phyloP scores from a whole-genome alignment of 2,329 filamentous ascomycete species.

The Fusarium robinianum region DNA sequence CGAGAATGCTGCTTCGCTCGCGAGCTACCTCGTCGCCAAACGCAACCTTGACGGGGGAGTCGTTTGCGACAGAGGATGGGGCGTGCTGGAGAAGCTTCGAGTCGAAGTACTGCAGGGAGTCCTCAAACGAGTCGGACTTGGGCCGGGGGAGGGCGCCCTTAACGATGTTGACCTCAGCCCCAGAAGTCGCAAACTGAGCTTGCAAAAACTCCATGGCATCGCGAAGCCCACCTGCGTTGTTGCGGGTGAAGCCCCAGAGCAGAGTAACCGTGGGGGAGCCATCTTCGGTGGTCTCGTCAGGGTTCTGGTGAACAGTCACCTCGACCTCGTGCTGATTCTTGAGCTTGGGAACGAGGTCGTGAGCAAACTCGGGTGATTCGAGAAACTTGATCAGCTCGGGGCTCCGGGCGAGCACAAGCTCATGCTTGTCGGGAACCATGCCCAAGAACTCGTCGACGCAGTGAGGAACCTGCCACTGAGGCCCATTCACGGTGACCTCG shows the following conservation, averaged over 20 bases:
- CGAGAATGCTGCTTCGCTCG: conserved; percentile 83
- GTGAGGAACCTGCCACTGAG: conserved; percentile 97
- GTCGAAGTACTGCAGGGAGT: conserved; percentile 94
- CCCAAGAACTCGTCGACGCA: conserved; percentile 95
- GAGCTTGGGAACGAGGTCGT: conserved; percentile 80
- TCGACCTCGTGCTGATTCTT: conserved; percentile 92
- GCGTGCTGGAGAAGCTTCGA: conserved; percentile 95
- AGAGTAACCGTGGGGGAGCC: conserved; percentile 64
- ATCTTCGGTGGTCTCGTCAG: conserved; percentile 61
- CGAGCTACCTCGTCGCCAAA: conserved; percentile 81
- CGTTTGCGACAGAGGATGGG: conserved; percentile 76
- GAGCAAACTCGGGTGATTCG: conserved; percentile 77
- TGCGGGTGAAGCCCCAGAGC: conserved; percentile 86
- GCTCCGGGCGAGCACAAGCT: conserved; percentile 80
- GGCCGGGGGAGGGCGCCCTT: conserved; percentile 97
- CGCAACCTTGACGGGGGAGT: conserved; percentile 84
- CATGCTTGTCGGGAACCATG: conserved; percentile 97
- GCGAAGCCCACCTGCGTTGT: conserved; percentile 92
- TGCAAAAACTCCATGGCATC: conserved; percentile 96
- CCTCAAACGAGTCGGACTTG: conserved; percentile 98
- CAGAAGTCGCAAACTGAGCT: conserved; percentile 80
- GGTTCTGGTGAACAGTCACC: conserved; percentile 71
- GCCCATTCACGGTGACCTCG: conserved; percentile 91
- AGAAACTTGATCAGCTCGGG: conserved; percentile 80
- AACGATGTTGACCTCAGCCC: conserved; percentile 84